Evolutionary conservation across 768 basidiomycete genomes (phyloP).

Genomic region (Lyophyllum atratum): DNA sequence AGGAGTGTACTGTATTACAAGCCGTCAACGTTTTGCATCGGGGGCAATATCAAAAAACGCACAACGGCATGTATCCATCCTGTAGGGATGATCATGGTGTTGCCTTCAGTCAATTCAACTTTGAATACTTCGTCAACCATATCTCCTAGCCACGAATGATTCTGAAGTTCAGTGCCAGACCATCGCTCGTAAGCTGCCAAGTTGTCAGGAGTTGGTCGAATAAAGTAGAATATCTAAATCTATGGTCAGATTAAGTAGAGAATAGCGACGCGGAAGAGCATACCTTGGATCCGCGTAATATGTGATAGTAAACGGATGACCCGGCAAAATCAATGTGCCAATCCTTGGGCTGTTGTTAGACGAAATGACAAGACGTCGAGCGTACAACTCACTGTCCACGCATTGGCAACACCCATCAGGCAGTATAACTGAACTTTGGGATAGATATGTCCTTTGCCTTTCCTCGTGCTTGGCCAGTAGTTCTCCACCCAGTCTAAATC

Average conservation of each 20-base stretch:
- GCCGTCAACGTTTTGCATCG: neutral
- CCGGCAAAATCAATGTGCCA: conserved; percentile 99
- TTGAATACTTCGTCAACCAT: conserved; percentile 90
- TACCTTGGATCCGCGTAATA: conserved; percentile 84
- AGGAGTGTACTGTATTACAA: conserved; percentile 75
- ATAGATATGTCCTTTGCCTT: conserved; percentile 71
- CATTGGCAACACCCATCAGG: conserved; percentile 90
- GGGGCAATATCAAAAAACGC: conserved; percentile 27
- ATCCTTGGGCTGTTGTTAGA: conserved; percentile 56
- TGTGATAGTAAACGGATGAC: conserved; percentile 96
- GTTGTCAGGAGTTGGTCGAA: conserved; percentile 84
- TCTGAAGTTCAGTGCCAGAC: conserved; percentile 91
- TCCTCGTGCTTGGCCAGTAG: conserved; percentile 84
- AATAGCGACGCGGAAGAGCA: conserved; percentile 10
- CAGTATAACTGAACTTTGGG: conserved; percentile 97
- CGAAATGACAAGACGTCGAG: neutral
- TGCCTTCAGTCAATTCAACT: conserved; percentile 73
- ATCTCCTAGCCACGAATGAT: conserved; percentile 88
- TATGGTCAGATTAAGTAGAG: conserved; percentile 1
- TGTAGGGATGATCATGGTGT: conserved; percentile 93
- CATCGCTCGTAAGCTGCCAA: conserved; percentile 89
- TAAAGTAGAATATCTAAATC: conserved; percentile 88
- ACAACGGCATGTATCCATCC: conserved; percentile 99
- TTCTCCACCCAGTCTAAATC: conserved; percentile 98
- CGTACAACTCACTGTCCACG: conserved; percentile 82